Percentiles rank a stretch among this genome's conserved stretches.
These are phyloP conservation scores for Ustilago hordei DNA, from an alignment of 1,284 basidiomycete species.

Conservation along the genomic window DNA sequence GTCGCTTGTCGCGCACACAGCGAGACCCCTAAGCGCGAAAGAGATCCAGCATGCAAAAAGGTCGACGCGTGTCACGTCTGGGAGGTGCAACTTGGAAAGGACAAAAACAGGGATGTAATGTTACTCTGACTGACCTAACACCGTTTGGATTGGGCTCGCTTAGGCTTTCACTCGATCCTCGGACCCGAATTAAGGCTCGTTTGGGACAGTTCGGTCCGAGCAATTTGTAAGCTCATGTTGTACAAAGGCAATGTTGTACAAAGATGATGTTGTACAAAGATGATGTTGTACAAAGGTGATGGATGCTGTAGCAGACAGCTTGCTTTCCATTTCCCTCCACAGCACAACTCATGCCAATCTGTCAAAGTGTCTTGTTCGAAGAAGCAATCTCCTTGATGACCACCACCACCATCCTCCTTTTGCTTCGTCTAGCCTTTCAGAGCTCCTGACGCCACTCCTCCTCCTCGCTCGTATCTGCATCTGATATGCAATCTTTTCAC, in stretches of 20 bases:
- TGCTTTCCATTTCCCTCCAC: background rate
- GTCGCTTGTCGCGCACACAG: background rate
- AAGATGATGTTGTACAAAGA: background rate
- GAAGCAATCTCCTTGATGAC: conserved; percentile 2
- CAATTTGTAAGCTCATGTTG: no score
- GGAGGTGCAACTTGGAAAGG: background rate
- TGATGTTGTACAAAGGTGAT: no score
- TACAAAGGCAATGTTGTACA: no score
- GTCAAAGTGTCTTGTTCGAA: background rate
- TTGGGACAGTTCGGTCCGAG: no score
- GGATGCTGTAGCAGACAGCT: background rate
- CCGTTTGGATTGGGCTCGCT: background rate
- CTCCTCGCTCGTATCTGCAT: background rate
- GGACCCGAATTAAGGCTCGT: background rate
- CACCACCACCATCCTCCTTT: conserved; percentile 7
- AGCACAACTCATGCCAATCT: conserved; percentile 4
- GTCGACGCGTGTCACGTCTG: conserved; percentile 17
- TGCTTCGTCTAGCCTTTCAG: background rate
- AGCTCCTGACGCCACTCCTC: background rate
- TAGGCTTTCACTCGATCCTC: background rate
- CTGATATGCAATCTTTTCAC: background rate
- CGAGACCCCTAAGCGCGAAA: background rate
- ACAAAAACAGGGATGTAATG: background rate
- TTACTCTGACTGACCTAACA: no score
- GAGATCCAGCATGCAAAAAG: background rate